phyloP scores from a whole-genome alignment of 768 basidiomycete species.

The Rhodotorula taiwanensis region DNA sequence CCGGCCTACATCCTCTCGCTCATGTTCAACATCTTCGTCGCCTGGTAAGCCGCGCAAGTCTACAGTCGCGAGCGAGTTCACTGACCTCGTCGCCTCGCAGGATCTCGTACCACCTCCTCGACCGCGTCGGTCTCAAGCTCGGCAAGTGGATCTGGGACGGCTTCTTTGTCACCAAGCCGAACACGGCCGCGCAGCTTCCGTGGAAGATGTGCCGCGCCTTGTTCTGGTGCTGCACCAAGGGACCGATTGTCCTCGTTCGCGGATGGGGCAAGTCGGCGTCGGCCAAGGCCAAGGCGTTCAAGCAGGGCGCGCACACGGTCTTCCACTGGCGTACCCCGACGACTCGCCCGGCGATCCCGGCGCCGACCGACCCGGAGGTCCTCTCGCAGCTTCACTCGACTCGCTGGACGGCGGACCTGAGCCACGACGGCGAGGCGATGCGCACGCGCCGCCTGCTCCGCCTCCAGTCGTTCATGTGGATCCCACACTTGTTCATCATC shows the following conservation, averaged over 20 bases:
- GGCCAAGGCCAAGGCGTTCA: constrained; percentile 15
- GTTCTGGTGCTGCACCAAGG: constrained; percentile 34
- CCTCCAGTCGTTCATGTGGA: constrained; percentile 41
- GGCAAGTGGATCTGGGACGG: constrained; percentile 44
- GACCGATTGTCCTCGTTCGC: constrained; percentile 29
- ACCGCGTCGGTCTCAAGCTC: constrained; percentile 42
- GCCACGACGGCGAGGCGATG: constrained; percentile 40
- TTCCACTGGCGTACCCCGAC: constrained; percentile 42
- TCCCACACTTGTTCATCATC: constrained; percentile 42
- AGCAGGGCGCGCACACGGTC: constrained; percentile 26
- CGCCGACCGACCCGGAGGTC: constrained; percentile 42
- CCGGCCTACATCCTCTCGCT: constrained; percentile 42
- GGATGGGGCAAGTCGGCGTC: constrained; percentile 13
- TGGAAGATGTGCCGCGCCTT: constrained; percentile 36
- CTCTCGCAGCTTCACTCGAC: constrained; percentile 43
- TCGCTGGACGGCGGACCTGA: constrained; percentile 41
- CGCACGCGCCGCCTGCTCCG: constrained; percentile 38
- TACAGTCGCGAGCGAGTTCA: not conserved
- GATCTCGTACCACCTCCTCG: constrained; percentile 43
- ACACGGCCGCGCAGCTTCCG: constrained; percentile 39
- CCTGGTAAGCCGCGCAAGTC: constrained; percentile 31
- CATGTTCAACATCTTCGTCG: constrained; percentile 42
- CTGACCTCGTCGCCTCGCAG: no score
- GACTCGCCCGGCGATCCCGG: constrained; percentile 38
- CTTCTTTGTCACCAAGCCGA: constrained; percentile 43